phyloP scores from a whole-genome alignment of 2,329 filamentous ascomycete species.

The Septoria linicola region DNA sequence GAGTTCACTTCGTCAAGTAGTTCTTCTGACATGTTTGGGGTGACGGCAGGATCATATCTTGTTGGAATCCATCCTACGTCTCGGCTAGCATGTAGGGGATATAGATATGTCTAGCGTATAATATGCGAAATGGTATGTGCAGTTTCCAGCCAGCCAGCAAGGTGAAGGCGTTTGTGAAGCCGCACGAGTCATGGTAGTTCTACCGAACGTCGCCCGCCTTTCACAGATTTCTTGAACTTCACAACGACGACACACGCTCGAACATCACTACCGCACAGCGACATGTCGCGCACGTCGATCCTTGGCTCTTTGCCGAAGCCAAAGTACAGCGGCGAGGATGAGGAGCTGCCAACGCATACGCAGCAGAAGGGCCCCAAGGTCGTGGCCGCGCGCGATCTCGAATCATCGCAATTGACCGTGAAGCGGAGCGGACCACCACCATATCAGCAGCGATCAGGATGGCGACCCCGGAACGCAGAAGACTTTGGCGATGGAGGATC shows the following conservation, averaged over 20 bases:
- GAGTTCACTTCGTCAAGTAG: constrained; percentile 74
- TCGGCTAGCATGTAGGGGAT: no score
- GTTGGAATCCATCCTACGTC: not conserved
- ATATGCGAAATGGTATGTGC: no score
- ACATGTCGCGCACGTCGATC: constrained; percentile 54
- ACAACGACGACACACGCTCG: not conserved
- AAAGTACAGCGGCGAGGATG: constrained; percentile 85
- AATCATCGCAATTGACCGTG: constrained; percentile 81
- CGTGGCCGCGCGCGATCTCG: constrained; percentile 73
- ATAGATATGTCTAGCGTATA: no score
- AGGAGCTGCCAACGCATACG: constrained; percentile 69
- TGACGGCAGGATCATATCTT: not conserved
- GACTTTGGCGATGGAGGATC: constrained; percentile 96
- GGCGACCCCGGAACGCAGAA: constrained; percentile 83
- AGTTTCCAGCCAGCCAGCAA: no score
- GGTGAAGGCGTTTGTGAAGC: no score
- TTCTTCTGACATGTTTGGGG: constrained; percentile 38
- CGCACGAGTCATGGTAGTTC: constrained; percentile 9
- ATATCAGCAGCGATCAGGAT: constrained; percentile 83
- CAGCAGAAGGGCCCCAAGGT: constrained; percentile 80
- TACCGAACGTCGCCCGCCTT: not conserved
- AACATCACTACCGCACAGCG: constrained; percentile 2
- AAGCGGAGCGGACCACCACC: constrained; percentile 81
- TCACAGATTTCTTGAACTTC: constrained; percentile 9
- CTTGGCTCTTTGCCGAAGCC: constrained; percentile 81